A percentile compares a stretch with the other conserved stretches of the same genome.
Conservation (phyloP, 2,329 filamentous ascomycete species). For the Colletotrichum cordylinicola region DNA sequence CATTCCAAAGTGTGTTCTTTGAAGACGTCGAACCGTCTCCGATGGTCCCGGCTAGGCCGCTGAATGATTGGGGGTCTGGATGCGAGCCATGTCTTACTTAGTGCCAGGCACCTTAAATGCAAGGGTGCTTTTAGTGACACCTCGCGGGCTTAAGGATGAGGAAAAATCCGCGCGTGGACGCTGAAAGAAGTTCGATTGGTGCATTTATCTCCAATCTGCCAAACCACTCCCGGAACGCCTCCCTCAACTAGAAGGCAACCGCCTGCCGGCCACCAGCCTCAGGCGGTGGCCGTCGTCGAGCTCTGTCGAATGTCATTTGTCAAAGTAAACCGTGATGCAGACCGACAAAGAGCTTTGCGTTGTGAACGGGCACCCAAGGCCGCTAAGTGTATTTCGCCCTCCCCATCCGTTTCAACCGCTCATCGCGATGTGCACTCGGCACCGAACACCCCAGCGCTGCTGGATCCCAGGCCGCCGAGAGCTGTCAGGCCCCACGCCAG, state of each 20-base stretch:
- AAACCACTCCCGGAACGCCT: not conserved
- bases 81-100: conserved; percentile 9
- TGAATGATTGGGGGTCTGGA: not conserved
- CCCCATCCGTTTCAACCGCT: not conserved
- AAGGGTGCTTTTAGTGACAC: not conserved
- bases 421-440: conserved; percentile 49
- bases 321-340: not conserved
- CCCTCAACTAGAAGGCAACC: not conserved
- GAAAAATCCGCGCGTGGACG: not conserved
- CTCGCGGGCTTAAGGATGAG: not conserved
- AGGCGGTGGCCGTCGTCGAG: not conserved
- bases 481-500: conserved; percentile 51
- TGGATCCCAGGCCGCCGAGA: conserved; percentile 49
- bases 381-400: not conserved
- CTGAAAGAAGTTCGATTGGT: not conserved
- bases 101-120: not conserved
- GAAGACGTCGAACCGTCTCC: not conserved
- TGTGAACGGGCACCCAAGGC: not conserved
- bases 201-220: not conserved
- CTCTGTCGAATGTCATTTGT: not conserved
- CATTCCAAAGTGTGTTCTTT: conserved; percentile 6
- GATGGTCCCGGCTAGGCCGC: not conserved
- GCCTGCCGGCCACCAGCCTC: not conserved
- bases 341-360: not conserved
- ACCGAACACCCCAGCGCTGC: conserved; percentile 51